Conservation (phyloP, 768 basidiomycete species). For the Punctularia strigosozonata region DNA sequence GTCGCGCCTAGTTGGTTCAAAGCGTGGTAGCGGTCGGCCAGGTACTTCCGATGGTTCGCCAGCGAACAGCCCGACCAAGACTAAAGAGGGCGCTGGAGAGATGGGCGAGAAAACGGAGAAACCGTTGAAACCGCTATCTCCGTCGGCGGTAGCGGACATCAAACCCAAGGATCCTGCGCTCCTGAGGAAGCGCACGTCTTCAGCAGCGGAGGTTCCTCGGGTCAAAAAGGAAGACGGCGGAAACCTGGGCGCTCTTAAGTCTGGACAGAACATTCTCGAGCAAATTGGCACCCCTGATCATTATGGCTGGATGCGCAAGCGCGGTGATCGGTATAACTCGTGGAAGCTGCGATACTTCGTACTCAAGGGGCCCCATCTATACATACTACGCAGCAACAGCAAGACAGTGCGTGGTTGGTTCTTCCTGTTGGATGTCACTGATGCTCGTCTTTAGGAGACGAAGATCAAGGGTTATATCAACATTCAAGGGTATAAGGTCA, state of each 20-base stretch:
- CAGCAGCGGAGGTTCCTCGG: background rate
- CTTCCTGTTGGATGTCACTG: background rate
- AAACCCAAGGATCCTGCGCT: background rate
- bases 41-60: slow-evolving; percentile 24
- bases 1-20: slow-evolving; percentile 31
- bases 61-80: background rate
- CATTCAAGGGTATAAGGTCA: slow-evolving; percentile 82
- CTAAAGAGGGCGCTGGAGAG: too few species aligned
- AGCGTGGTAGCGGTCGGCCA: slow-evolving; percentile 28
- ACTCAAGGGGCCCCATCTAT: slow-evolving; percentile 85
- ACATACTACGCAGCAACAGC: slow-evolving; percentile 71
- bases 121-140: too few species aligned
- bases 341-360: slow-evolving; percentile 93
- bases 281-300: slow-evolving; percentile 90
- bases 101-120: too few species aligned
- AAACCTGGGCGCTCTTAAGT: slow-evolving; percentile 14
- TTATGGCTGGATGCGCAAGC: slow-evolving; percentile 92
- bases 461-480: slow-evolving; percentile 96
- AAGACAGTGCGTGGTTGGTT: slow-evolving; percentile 28
- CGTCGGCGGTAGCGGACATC: background rate
- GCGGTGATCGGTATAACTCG: slow-evolving; percentile 80
- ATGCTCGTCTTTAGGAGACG: slow-evolving; percentile 48
- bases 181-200: slow-evolving; percentile 7
- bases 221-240: too few species aligned
- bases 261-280: slow-evolving; percentile 66